Conservation (phyloP, 768 basidiomycete species). For the Boletus reticulatus region DNA sequence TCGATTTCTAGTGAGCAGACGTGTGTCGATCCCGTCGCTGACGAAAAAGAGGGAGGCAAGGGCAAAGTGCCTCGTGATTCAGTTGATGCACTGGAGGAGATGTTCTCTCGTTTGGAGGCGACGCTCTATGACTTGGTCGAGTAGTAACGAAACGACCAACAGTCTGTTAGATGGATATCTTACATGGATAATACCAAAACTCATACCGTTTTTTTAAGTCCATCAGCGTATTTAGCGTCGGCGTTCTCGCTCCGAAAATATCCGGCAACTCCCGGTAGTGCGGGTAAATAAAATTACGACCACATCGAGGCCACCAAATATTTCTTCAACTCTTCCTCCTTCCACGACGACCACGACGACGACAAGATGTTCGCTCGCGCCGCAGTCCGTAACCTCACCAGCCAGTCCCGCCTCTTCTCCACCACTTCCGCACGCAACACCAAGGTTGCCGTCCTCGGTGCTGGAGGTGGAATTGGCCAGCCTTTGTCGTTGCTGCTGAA, state of each 20-base stretch:
- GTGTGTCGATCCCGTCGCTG: neutral
- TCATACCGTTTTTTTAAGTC: neutral
- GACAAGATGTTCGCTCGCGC: conserved; percentile 64
- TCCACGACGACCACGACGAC: conserved; percentile 16
- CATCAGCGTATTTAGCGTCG: neutral
- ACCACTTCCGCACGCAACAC: conserved; percentile 67
- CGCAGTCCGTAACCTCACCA: conserved; percentile 54
- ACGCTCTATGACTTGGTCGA: neutral
- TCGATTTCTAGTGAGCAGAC: conserved; percentile 10
- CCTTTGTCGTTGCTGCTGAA: conserved; percentile 89
- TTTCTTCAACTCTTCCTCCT: neutral
- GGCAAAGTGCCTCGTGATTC: neutral
- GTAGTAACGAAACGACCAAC: too few relatives aligned
- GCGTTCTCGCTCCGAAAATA: neutral
- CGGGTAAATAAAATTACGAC: conserved; percentile 13
- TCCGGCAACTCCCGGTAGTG: conserved; percentile 16
- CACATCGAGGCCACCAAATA: neutral
- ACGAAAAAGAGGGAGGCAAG: neutral
- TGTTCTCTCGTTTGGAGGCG: neutral
- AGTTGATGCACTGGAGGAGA: neutral
- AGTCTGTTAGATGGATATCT: too few relatives aligned
- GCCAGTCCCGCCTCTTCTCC: conserved; percentile 68
- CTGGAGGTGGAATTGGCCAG: conserved; percentile 98
- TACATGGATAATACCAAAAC: too few relatives aligned
- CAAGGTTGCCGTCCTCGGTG: conserved; percentile 96